Evolutionary conservation across 108 stramenopile species (phyloP).

Genomic region (Stephanodiscus minutulus): DNA sequence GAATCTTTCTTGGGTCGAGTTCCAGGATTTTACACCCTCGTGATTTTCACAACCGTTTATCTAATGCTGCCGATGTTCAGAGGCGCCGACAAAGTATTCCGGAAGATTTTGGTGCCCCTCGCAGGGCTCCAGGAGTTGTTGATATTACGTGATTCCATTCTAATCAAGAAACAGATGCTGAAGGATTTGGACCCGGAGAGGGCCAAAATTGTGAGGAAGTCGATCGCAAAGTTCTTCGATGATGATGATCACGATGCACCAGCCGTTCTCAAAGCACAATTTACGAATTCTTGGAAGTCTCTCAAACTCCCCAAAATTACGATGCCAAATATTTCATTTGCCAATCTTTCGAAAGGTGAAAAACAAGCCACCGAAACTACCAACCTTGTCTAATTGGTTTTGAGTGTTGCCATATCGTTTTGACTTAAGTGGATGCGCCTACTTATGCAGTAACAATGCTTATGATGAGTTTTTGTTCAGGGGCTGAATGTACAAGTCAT

Average conservation of each 20-base stretch:
- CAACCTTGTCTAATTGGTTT: background rate
- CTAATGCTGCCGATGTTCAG: slow-evolving; percentile 68
- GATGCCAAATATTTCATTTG: background rate
- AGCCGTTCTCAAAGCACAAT: background rate
- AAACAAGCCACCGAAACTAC: background rate
- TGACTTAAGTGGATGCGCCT: background rate
- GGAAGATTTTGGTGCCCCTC: slow-evolving; percentile 59
- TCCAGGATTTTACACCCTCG: slow-evolving; percentile 56
- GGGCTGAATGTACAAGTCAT: too few species aligned
- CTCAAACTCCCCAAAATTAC: background rate
- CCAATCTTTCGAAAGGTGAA: background rate
- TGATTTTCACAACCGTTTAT: slow-evolving; percentile 52
- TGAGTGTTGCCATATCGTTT: background rate
- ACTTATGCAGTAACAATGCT: too few species aligned
- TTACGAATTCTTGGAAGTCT: background rate
- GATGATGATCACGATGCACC: slow-evolving; percentile 4
- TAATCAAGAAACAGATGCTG: slow-evolving; percentile 45
- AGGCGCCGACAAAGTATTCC: slow-evolving; percentile 66
- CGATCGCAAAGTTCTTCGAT: slow-evolving; percentile 46
- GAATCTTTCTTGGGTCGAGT: slow-evolving; percentile 60
- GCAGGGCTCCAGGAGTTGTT: slow-evolving; percentile 15
- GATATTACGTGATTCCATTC: slow-evolving; percentile 55
- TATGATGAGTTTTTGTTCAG: too few species aligned
- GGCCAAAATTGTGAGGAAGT: slow-evolving; percentile 27
- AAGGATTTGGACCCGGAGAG: slow-evolving; percentile 44